Evolutionary conservation across 495 filamentous ascomycete species (phyloP), one percentile per base, ranked within the genome.

Genomic region (Trypethelium eluteriae): DNA sequence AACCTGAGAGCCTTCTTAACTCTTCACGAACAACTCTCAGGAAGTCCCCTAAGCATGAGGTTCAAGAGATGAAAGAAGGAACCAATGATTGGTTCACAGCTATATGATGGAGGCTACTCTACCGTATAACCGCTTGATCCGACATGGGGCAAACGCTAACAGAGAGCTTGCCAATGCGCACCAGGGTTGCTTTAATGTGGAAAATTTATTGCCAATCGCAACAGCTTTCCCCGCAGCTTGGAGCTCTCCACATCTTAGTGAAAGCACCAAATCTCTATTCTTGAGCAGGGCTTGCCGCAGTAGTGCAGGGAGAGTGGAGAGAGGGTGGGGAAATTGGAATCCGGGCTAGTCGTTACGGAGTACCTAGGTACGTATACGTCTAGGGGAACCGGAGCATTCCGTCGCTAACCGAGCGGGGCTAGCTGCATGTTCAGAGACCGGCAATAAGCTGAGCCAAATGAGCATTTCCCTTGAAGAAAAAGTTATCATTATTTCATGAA

Each of bases 51-150:
- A 18, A 14, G 49, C 9, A 53, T 5, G 16, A 53, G 10, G 25
- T 18, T 25, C 25, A 25, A 25, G 25, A 25, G 25, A 25, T 25
- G 25, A 25, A 25, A 25, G 25, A 25, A 25, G 25, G 25, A 53
- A 53, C 49, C 14, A 53, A 14, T 5, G 49, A 14, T 11, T 53
- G 7, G 25, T 11, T 53, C 49, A 53, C 14, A 16, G 25, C 41
- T 53, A 53, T 53, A 32, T 9, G 36, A 59, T 32, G 32, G 32
- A 36, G 36, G 53, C 53, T 59, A 59, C 14, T 32, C 53, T 59
- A 59, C 53, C 53, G 53, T 35, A 35, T 59, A 59, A 7, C 53
- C 53, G 53, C 53, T 32, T 59, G 53, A 9, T 7, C 53, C 53
- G 32, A 7, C 18, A 5, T 35, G 53, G 32, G 32, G 53, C 7